These are phyloP conservation scores for Sanghuangporus sanghuang DNA, from an alignment of 1,284 basidiomycete species.

Conservation along the genomic window DNA sequence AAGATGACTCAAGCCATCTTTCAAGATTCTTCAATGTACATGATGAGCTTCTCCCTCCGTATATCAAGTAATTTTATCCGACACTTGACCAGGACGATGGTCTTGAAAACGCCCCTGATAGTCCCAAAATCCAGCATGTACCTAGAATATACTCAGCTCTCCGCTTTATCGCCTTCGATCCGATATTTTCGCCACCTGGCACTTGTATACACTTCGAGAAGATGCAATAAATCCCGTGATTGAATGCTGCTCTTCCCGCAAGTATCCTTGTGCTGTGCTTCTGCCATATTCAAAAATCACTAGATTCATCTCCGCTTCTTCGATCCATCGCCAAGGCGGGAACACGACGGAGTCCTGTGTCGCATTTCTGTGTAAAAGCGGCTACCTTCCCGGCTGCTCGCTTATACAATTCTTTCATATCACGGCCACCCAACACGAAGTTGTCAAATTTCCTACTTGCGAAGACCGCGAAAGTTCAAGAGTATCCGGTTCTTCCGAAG, in stretches of 20 bases:
- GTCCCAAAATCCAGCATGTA: no score
- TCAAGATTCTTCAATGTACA: slow-evolving; percentile 81
- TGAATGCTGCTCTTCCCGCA: no score
- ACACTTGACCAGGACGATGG: background rate
- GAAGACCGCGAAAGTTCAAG: background rate
- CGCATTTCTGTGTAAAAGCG: no score
- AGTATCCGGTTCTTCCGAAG: background rate
- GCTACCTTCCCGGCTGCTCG: no score
- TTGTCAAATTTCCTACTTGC: background rate
- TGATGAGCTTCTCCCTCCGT: slow-evolving; percentile 56
- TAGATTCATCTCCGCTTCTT: no score
- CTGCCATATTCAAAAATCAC: no score
- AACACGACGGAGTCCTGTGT: no score
- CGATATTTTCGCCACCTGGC: background rate
- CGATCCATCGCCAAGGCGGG: no score
- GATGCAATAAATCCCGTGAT: no score
- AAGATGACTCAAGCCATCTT: slow-evolving; percentile 9
- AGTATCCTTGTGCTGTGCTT: no score
- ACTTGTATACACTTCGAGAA: background rate
- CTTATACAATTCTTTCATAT: background rate
- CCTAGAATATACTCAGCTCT: background rate
- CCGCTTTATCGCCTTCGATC: no score
- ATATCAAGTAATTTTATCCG: slow-evolving; percentile 14
- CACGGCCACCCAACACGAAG: background rate
- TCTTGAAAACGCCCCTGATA: background rate